A percentile compares a stretch with the other conserved stretches of the same genome.
These are phyloP conservation scores for Barnettozyma wickerhamii DNA, from an alignment of 805 yeast species.

Conservation along the genomic window DNA sequence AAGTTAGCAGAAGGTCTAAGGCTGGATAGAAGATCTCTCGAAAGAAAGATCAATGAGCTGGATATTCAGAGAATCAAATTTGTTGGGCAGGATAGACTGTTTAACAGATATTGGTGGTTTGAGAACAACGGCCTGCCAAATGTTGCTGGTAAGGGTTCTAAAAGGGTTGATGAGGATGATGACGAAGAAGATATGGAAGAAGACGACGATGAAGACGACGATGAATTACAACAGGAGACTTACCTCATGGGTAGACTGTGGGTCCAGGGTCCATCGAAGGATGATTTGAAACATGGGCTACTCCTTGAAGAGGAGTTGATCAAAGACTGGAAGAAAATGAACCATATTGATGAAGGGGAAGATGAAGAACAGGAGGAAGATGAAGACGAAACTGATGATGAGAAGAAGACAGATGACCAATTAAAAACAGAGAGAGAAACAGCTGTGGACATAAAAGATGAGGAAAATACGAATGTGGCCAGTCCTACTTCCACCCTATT, in stretches of 20 bases:
- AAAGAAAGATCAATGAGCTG: conserved; percentile 56
- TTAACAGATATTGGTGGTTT: conserved; percentile 93
- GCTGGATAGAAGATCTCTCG: conserved; percentile 47
- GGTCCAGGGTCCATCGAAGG: conserved; percentile 82
- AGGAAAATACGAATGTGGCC: conserved; percentile 17
- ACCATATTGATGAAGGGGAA: conserved; percentile 15
- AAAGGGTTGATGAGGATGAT: conserved; percentile 22
- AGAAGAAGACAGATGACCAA: background rate
- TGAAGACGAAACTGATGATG: background rate
- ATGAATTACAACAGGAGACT: conserved; percentile 45
- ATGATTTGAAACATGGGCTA: conserved; percentile 35
- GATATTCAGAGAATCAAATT: conserved; percentile 75
- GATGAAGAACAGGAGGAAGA: conserved; percentile 20
- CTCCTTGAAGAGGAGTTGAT: conserved; percentile 26
- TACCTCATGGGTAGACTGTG: conserved; percentile 82
- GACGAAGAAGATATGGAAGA: conserved; percentile 37
- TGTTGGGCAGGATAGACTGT: conserved; percentile 79
- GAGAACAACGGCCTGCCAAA: conserved; percentile 79
- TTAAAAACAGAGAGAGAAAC: background rate
- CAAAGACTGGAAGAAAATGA: conserved; percentile 25
- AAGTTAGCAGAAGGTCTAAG: conserved; percentile 41
- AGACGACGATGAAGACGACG: conserved; percentile 41
- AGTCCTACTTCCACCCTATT: conserved; percentile 1
- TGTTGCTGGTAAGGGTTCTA: conserved; percentile 31
- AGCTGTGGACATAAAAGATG: conserved; percentile 8